Base-by-base conservation (phyloP, 2,329 filamentous ascomycete species). In the Fusarium succisae region DNA sequence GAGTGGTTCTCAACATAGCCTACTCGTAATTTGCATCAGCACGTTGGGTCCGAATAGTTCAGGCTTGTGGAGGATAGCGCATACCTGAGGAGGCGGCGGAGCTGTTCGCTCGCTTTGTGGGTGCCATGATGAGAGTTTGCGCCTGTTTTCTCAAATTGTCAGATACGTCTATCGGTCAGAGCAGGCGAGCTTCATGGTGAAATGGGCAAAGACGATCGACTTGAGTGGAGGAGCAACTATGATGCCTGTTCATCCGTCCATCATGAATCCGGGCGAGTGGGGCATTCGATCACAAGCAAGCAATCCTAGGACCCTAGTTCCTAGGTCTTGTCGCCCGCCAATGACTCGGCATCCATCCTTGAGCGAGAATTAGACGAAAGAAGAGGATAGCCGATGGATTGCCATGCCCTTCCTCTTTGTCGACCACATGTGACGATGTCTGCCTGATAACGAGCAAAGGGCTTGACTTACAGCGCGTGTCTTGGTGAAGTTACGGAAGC, bases 1-100 rank as follows among this genome's bases (percentile, higher is more conserved):
- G 91, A 91, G 78, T 88, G 87, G 83, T 96, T 93, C 84, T 96
- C 94, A 79, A 88, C 90, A 85, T 96, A 96, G 78, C 92, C 93
- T 94, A 44, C 24, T 58, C 32, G 26, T 39, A n/a, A 61, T 38
- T 53, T 41, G 47, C 51, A 76, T 79, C 56, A 81, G 71, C 67
- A 67, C 45, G 24, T 38, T 30, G 38, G 30, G 22, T 38, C 20
- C 45, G 22, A 24, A 43, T 22, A 22, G 17, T 44, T 32, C 17
- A 17, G 13, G 24, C n/a, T 44, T 24, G 24, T n/a, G 9, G 45
- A n/a, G 30, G 24, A 22, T 37, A 39, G 38, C 26, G 50, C 82
- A 67, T 81, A 90, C 88, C 87, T 77, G 83, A 78, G 63, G 88
- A 87, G 61, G 90, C 82, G 38, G 68, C 38, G 71, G 89, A 89